Evolutionary conservation across 805 yeast genomes (phyloP).

Genomic region (Yarrowia deformans): DNA sequence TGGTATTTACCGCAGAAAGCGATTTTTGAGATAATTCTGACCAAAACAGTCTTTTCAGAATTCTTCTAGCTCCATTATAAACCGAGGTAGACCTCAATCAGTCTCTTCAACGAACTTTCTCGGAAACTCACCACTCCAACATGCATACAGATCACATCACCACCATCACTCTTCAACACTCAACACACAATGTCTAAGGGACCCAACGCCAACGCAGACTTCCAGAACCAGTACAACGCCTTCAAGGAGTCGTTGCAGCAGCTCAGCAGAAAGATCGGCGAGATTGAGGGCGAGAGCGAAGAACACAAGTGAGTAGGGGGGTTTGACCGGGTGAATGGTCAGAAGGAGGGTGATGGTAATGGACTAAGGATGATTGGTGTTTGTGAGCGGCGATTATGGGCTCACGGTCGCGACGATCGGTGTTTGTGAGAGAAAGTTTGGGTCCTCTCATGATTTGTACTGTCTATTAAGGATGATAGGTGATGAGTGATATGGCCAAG

Average conservation of each 20-base stretch:
- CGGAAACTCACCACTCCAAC: slow-evolving; percentile 10
- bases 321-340: too few relatives aligned
- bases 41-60: too few relatives aligned
- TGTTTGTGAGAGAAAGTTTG: too few relatives aligned
- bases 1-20: too few relatives aligned
- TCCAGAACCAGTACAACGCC: slow-evolving; percentile 54
- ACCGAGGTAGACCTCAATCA: too few relatives aligned
- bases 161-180: neutral
- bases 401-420: too few relatives aligned
- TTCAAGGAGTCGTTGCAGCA: slow-evolving; percentile 51
- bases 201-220: slow-evolving; percentile 44
- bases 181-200: slow-evolving; percentile 11
- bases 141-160: slow-evolving; percentile 3
- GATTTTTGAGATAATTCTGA: too few relatives aligned
- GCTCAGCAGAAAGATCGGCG: slow-evolving; percentile 51
- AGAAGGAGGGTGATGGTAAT: neutral
- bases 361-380: too few relatives aligned
- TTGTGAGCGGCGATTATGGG: too few relatives aligned
- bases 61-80: neutral
- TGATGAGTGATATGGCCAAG: too few relatives aligned
- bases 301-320: slow-evolving; percentile 52
- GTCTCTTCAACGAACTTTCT: neutral
- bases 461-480: too few relatives aligned
- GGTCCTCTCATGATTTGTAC: too few relatives aligned
- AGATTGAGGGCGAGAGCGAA: slow-evolving; percentile 54